Evolutionary conservation across 495 filamentous ascomycete genomes (phyloP).

Genomic region (Aspergillus homomorphus): DNA sequence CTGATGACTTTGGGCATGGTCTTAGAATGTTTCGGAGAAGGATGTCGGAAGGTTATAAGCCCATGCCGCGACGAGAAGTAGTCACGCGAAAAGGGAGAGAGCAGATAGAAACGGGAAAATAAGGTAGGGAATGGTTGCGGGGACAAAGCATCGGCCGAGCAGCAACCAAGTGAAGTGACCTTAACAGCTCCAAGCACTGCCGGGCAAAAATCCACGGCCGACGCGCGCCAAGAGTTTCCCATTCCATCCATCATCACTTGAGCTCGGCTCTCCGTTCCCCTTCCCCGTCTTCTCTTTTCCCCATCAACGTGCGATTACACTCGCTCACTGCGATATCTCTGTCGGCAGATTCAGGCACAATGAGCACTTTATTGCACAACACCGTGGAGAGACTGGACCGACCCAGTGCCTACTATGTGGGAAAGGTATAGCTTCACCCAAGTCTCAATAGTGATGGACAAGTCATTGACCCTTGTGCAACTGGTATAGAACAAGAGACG

Average conservation of each 20-base stretch:
- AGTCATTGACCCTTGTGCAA: slow-evolving; percentile 11
- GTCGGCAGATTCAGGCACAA: slow-evolving; percentile 1
- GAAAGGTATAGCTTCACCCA: slow-evolving; percentile 53
- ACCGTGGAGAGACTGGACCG: slow-evolving; percentile 86
- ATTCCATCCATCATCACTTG: slow-evolving; percentile 2
- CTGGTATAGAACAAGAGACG: slow-evolving; percentile 62
- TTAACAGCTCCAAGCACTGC: neutral
- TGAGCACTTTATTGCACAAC: slow-evolving; percentile 28
- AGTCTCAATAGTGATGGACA: neutral
- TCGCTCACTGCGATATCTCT: neutral
- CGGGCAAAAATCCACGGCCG: slow-evolving; percentile 1
- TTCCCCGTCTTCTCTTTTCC: neutral
- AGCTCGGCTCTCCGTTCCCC: neutral
- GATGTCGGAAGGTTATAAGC: neutral
- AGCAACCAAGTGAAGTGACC: neutral
- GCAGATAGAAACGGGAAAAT: neutral
- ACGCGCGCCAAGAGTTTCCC: slow-evolving; percentile 19
- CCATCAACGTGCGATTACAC: no score
- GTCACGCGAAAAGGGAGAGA: slow-evolving; percentile 5
- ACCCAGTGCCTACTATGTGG: slow-evolving; percentile 82
- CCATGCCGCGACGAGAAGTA: neutral
- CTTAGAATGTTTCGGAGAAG: neutral
- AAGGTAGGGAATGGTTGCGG: neutral
- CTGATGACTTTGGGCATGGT: slow-evolving; percentile 76
- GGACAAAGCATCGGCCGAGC: slow-evolving; percentile 11